phyloP scores from a whole-genome alignment of 2,329 filamentous ascomycete species.

The Arthrobotrys conoides region DNA sequence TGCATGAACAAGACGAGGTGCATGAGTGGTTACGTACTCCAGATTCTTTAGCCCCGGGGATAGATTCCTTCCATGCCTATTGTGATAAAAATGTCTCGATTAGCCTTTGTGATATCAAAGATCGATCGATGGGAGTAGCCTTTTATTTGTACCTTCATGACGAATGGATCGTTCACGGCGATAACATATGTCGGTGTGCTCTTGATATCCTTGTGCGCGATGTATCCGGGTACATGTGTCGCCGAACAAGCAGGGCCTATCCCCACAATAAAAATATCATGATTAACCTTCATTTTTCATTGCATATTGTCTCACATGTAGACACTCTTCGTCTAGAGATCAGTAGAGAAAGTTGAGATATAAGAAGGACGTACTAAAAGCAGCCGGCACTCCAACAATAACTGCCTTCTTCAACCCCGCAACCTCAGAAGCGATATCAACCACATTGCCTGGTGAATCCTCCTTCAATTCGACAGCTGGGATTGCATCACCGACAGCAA shows the following conservation, averaged over 20 bases:
- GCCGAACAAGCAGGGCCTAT: slow-evolving; percentile 62
- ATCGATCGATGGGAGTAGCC: neutral
- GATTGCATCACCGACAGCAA: slow-evolving; percentile 84
- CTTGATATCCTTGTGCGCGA: slow-evolving; percentile 60
- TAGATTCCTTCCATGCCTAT: slow-evolving; percentile 62
- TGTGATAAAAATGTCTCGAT: slow-evolving; percentile 16
- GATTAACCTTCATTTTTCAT: neutral
- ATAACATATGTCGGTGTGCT: slow-evolving; percentile 61
- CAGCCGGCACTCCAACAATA: slow-evolving; percentile 64
- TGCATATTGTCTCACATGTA: neutral
- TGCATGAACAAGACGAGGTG: no score
- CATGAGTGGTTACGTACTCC: slow-evolving; percentile 40
- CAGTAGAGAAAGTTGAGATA: slow-evolving; percentile 2
- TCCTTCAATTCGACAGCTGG: slow-evolving; percentile 85
- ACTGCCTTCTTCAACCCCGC: slow-evolving; percentile 63
- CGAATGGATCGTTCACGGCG: slow-evolving; percentile 64
- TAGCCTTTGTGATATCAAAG: slow-evolving; percentile 8
- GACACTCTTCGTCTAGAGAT: neutral
- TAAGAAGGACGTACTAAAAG: slow-evolving; percentile 61
- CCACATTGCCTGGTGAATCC: slow-evolving; percentile 86
- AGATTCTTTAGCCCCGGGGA: slow-evolving; percentile 51
- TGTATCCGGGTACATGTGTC: slow-evolving; percentile 63
- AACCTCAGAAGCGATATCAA: slow-evolving; percentile 86
- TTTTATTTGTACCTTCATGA: slow-evolving; percentile 61
- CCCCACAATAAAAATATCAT: neutral